Evolutionary conservation across 176 grass and related monocot genomes (phyloP), one percentile per base, ranked within the genome.

Genomic region (Phyllostachys edulis): DNA sequence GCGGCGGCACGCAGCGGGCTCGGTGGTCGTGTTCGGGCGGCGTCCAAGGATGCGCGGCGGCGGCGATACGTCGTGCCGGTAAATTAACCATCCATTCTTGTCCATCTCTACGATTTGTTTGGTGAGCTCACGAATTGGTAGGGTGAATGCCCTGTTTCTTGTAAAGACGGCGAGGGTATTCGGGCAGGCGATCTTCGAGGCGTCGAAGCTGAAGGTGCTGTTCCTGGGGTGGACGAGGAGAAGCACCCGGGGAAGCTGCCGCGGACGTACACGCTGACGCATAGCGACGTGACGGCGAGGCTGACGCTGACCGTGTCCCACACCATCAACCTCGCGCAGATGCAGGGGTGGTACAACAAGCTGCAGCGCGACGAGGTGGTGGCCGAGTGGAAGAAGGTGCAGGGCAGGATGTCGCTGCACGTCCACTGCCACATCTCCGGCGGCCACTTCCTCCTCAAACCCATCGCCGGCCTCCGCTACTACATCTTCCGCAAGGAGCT

Each of bases 371-470:
- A 99, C 77, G 97, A 99, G 81, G 97, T 99, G 80, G 91, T 99
- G 36, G 97, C 97, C 0, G 97, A 99, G 79, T 99, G 97, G 93
- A 96, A 89, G 86, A 99, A 91, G 88, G 90, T 96, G 51, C 86
- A 65, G 1, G 93, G 91, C 5, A 64, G 76, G 62, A 99, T 99
- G 97, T 99, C 97, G 59, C 88, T 99, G 41, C 97, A 96, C 69
- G 97, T 99, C 50, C 97, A 99, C 90, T 99, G 97, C 97, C 97
- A 99, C 80, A 96, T 99, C 83, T 96, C 93, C 84, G 97, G 97
- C 73, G 97, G 93, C 0, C 93, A 99, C 79, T 76, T 99, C 88
- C 90, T 99, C n/a, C 93, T 96, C 67, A 90, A 96, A 80, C 86
- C 94, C 78, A 92, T 99, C 88, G 97, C 97, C 84, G 89, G 85